Conservation (phyloP, 805 yeast genomes). For the Candida chauliodis region DNA sequence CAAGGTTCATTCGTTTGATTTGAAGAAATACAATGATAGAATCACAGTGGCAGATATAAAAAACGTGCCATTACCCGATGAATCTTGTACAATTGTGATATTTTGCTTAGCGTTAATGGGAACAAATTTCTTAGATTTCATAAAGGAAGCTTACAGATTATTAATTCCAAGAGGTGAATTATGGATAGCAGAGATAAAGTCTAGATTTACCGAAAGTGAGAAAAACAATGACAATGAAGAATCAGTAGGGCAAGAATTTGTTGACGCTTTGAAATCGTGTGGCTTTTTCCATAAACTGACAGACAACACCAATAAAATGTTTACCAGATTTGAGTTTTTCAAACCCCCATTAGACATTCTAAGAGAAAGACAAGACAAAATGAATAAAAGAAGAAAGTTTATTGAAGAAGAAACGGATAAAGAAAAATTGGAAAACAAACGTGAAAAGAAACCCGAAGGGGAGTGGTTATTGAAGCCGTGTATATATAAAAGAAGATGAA, state of each 20-base stretch:
- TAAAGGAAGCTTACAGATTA: constrained; percentile 83
- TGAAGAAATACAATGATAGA: constrained; percentile 81
- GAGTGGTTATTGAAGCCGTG: constrained; percentile 93
- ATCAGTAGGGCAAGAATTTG: constrained; percentile 70
- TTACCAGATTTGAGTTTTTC: constrained; percentile 89
- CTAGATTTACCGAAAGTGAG: constrained; percentile 68
- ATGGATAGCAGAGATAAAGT: constrained; percentile 97
- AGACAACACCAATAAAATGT: constrained; percentile 87
- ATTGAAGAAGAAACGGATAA: constrained; percentile 66
- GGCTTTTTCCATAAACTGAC: constrained; percentile 90
- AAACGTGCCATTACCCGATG: constrained; percentile 79
- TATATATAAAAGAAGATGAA: constrained; percentile 76
- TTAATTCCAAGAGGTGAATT: constrained; percentile 88
- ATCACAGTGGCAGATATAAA: constrained; percentile 96
- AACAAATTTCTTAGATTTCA: constrained; percentile 88
- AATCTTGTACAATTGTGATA: constrained; percentile 80
- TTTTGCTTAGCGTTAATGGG: constrained; percentile 97
- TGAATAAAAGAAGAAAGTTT: constrained; percentile 62
- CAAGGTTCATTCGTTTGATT: constrained; percentile 84
- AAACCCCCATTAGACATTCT: constrained; percentile 74
- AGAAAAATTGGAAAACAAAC: constrained; percentile 54
- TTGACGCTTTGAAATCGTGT: constrained; percentile 64
- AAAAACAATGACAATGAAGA: constrained; percentile 28
- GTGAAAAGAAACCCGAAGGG: constrained; percentile 64
- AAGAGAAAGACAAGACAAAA: constrained; percentile 56